Conservation (phyloP, 371 early-diverging fungal species). For the Paraphysoderma sedebokerense region DNA sequence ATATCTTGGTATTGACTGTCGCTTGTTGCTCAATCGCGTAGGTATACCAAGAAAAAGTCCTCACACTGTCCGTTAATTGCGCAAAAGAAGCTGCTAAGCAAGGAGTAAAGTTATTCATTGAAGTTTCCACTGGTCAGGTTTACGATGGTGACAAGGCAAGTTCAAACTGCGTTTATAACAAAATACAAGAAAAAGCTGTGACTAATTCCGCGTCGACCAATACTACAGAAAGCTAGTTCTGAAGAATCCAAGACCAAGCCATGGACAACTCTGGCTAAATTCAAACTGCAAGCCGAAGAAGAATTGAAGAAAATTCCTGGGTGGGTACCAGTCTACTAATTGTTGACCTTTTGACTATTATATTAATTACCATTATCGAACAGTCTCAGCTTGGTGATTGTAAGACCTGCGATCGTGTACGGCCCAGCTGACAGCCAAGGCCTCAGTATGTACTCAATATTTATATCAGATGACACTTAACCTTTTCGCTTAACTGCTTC, state of each 20-base stretch:
- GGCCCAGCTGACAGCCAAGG: slow-evolving; percentile 62
- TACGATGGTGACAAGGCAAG: slow-evolving; percentile 57
- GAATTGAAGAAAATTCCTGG: slow-evolving; percentile 39
- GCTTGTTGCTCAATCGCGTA: too few species aligned
- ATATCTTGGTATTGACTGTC: not conserved
- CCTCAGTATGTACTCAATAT: slow-evolving; percentile 35
- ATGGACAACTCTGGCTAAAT: slow-evolving; percentile 61
- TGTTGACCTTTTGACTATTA: not conserved
- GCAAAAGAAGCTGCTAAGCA: slow-evolving; percentile 68
- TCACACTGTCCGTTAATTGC: slow-evolving; percentile 45
- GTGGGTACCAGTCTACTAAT: slow-evolving; percentile 11
- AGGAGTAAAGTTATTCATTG: slow-evolving; percentile 51
- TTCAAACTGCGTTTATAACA: too few species aligned
- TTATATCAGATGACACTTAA: too few species aligned
- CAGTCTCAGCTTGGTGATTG: slow-evolving; percentile 54
- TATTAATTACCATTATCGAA: slow-evolving; percentile 2
- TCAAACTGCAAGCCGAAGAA: slow-evolving; percentile 64
- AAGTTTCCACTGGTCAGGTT: slow-evolving; percentile 74
- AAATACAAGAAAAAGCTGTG: too few species aligned
- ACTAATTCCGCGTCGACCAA: too few species aligned
- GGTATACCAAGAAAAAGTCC: slow-evolving; percentile 74
- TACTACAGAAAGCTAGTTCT: not conserved
- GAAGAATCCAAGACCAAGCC: slow-evolving; percentile 61
- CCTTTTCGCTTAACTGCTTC: too few species aligned
- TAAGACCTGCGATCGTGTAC: slow-evolving; percentile 82